Base-by-base conservation (phyloP, 805 yeast species). In the Geotrichum ghanense region DNA sequence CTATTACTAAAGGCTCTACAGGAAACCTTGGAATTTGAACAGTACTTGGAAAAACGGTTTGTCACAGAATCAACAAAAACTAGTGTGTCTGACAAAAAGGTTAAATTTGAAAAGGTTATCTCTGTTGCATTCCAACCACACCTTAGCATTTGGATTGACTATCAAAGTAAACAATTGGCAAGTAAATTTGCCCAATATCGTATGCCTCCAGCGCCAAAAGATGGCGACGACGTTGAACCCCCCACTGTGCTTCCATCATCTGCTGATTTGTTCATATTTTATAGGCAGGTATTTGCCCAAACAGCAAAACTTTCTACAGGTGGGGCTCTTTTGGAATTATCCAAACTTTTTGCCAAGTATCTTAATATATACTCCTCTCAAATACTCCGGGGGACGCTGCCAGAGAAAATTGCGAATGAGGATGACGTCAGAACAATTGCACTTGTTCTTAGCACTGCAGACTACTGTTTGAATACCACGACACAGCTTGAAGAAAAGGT, bases 71-170 rank as follows among this genome's bases (percentile, higher is more conserved):
- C 34, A 41, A 50, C 21, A 22, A 70, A 2, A 55, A 61, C 7
- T 53, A 53, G 3, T 53, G 67, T 3, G 53, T 10, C 37, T 31
- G 16, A 12, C 16, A 19, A 31, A 31, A 31, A 31, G 16, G 68
- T 24, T 70, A 64, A 63, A 24, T 63, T 72, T 47, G 65, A 66
- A 17, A 62, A 64, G 53, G 70, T 64, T 45, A 75, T 78, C 48
- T 85, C 81, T 37, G 71, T 69, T 42, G 78, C 81, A 26, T 89
- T 92, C 60, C 95, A 86, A 60, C 96, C 97, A 1, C 86, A 83
- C 59, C 68, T 92, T 42, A 75, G 75, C 35, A 64, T 86, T 12
- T 92, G 97, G 97, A 80, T 92, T 9, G 78, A 78, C 17, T 83
- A 86, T 56, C 97, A 92, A 64, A 88, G 85, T 51, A 68, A 72